Percentiles rank a stretch among this genome's conserved stretches.
Evolutionary conservation across 805 yeast species (phyloP).

Genomic region (Scheffersomyces stipitis): DNA sequence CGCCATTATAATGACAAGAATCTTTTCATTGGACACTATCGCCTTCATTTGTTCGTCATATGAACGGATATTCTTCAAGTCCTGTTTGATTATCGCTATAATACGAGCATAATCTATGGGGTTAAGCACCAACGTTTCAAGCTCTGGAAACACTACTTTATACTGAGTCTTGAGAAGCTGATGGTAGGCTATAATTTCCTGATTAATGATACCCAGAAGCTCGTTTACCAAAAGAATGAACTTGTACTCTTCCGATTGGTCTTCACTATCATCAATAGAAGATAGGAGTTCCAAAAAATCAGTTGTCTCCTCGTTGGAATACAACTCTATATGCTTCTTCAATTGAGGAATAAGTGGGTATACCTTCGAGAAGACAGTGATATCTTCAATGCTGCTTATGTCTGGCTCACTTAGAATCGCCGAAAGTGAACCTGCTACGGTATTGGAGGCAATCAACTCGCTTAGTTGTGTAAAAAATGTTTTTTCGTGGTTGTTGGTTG

Average conservation of each 20-base stretch:
- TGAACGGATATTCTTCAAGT: slow-evolving; percentile 28
- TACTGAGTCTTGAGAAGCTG: slow-evolving; percentile 54
- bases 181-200: slow-evolving; percentile 53
- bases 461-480: slow-evolving; percentile 14
- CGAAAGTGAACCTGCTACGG: slow-evolving; percentile 6
- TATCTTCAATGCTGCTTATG: slow-evolving; percentile 17
- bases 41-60: slow-evolving; percentile 36
- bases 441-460: slow-evolving; percentile 8
- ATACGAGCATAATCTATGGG: slow-evolving; percentile 62
- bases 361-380: slow-evolving; percentile 20
- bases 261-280: slow-evolving; percentile 21
- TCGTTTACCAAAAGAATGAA: slow-evolving; percentile 56
- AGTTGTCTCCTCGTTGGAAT: slow-evolving; percentile 21
- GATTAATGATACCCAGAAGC: slow-evolving; percentile 50
- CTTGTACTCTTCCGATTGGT: slow-evolving; percentile 42
- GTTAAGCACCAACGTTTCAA: slow-evolving; percentile 59
- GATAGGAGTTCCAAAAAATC: slow-evolving; percentile 34
- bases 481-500: slow-evolving; percentile 3
- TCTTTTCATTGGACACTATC: slow-evolving; percentile 60
- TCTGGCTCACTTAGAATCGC: slow-evolving; percentile 18
- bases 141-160: slow-evolving; percentile 65
- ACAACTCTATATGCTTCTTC: slow-evolving; percentile 17
- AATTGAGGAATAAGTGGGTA: slow-evolving; percentile 23
- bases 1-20: slow-evolving; percentile 73
- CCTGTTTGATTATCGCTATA: slow-evolving; percentile 52